These are phyloP conservation scores for Austroboletus niveus DNA, from an alignment of 1,284 basidiomycete species.

Conservation along the genomic window DNA sequence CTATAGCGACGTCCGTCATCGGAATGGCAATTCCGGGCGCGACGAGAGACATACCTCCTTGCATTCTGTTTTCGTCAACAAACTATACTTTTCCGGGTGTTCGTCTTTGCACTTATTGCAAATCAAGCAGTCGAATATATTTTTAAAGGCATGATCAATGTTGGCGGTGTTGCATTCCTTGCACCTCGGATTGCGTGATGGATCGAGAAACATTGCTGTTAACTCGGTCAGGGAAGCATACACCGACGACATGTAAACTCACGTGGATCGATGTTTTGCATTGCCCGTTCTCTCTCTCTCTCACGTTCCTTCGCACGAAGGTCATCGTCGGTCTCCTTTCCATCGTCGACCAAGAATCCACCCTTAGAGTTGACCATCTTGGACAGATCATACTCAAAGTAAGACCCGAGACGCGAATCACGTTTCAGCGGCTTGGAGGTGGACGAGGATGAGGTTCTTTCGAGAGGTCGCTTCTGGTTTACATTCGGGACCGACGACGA, in stretches of 20 bases:
- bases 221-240: background rate
- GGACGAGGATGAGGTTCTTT: constrained; percentile 51
- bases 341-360: constrained; percentile 87
- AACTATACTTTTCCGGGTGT: constrained; percentile 87
- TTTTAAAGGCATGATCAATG: constrained; percentile 79
- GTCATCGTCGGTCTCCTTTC: constrained; percentile 70
- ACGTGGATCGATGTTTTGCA: constrained; percentile 73
- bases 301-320: constrained; percentile 71
- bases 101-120: constrained; percentile 91
- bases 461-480: constrained; percentile 58
- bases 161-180: constrained; percentile 80
- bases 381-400: constrained; percentile 95
- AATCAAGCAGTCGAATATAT: constrained; percentile 80
- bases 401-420: constrained; percentile 75
- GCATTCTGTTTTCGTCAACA: constrained; percentile 98
- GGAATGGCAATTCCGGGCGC: background rate
- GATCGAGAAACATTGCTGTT: constrained; percentile 66
- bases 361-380: constrained; percentile 96
- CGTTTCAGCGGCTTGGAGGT: constrained; percentile 64
- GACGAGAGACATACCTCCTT: constrained; percentile 66
- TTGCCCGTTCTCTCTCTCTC: constrained; percentile 66
- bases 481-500: constrained; percentile 50
- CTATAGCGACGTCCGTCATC: constrained; percentile 36
- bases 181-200: constrained; percentile 77
- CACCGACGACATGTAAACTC: constrained; percentile 31